Conservation (phyloP, 345 rosid species). For the Gossypium thurberi region DNA sequence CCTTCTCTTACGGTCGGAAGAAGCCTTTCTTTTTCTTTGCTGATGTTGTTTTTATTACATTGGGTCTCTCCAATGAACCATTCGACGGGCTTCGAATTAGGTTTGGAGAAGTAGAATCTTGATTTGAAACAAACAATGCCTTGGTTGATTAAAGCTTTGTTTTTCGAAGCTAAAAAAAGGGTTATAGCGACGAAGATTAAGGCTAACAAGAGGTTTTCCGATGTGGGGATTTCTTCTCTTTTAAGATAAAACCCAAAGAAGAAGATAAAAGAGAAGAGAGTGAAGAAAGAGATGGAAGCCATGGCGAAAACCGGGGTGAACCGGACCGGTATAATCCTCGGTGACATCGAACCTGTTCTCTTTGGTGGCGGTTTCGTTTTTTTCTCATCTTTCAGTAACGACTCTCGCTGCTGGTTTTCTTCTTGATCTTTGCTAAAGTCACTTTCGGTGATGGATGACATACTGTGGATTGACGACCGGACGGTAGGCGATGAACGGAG, state of each 20-base stretch:
- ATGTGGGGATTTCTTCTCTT: conserved; percentile 53
- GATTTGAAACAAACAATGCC: conserved; percentile 34
- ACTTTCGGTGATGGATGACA: conserved; percentile 53
- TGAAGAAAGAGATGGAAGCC: conserved; percentile 48
- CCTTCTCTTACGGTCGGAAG: conserved; percentile 48
- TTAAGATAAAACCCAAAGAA: conserved; percentile 44
- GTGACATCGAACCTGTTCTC: conserved; percentile 38
- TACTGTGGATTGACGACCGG: conserved; percentile 82
- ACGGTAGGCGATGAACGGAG: conserved; percentile 78
- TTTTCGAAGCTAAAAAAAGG: conserved; percentile 70
- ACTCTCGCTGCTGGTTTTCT: conserved; percentile 16
- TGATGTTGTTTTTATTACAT: neutral
- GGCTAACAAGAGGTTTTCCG: conserved; percentile 80
- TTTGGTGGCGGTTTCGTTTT: conserved; percentile 21
- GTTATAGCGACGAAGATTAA: conserved; percentile 66
- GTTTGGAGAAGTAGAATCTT: conserved; percentile 34
- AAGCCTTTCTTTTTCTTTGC: conserved; percentile 17
- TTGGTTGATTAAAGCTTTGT: conserved; percentile 56
- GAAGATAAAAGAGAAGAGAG: conserved; percentile 39
- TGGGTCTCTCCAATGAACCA: conserved; percentile 69
- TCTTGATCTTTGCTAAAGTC: conserved; percentile 33
- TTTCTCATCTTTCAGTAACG: conserved; percentile 35
- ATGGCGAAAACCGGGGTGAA: conserved; percentile 45
- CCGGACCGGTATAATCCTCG: conserved; percentile 43
- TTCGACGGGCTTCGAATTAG: conserved; percentile 48